phyloP scores from a whole-genome alignment of 805 yeast genomes.

The Kluyveromyces lactis region DNA sequence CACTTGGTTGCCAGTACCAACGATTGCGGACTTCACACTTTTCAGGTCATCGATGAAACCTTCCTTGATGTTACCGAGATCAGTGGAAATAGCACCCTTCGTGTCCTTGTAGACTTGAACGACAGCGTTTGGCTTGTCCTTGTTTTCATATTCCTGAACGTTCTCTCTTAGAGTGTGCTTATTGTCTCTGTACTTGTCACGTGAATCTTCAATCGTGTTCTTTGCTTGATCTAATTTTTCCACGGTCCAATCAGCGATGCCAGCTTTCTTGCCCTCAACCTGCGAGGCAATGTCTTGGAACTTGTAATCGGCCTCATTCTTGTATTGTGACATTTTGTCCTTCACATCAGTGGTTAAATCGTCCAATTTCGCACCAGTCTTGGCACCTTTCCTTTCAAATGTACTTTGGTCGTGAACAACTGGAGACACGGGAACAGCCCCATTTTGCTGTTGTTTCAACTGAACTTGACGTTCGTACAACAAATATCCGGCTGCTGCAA shows the following conservation, averaged over 20 bases:
- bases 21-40: constrained; percentile 11
- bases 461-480: constrained; percentile 19
- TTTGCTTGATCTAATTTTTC: constrained; percentile 8
- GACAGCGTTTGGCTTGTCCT: constrained; percentile 5
- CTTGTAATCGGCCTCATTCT: constrained; percentile 7
- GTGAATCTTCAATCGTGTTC: constrained; percentile 4
- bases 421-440: constrained; percentile 7
- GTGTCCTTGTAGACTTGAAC: constrained; percentile 6
- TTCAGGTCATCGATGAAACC: constrained; percentile 13
- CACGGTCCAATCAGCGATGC: constrained; percentile 7
- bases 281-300: constrained; percentile 7
- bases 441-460: constrained; percentile 14
- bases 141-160: constrained; percentile 4
- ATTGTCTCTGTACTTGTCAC: constrained; percentile 7
- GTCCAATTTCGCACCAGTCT: constrained; percentile 9
- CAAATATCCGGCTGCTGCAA: constrained; percentile 21
- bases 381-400: constrained; percentile 7
- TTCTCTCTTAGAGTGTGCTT: constrained; percentile 6
- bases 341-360: constrained; percentile 3
- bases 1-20: constrained; percentile 6
- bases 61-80: constrained; percentile 10
- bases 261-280: constrained; percentile 9
- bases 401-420: constrained; percentile 5
- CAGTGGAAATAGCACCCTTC: constrained; percentile 7
- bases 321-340: constrained; percentile 6